A percentile compares a stretch with the other conserved stretches of the same genome.
Evolutionary conservation across 2,329 filamentous ascomycete genomes (phyloP).

Genomic region (Fusarium verticillioides): DNA sequence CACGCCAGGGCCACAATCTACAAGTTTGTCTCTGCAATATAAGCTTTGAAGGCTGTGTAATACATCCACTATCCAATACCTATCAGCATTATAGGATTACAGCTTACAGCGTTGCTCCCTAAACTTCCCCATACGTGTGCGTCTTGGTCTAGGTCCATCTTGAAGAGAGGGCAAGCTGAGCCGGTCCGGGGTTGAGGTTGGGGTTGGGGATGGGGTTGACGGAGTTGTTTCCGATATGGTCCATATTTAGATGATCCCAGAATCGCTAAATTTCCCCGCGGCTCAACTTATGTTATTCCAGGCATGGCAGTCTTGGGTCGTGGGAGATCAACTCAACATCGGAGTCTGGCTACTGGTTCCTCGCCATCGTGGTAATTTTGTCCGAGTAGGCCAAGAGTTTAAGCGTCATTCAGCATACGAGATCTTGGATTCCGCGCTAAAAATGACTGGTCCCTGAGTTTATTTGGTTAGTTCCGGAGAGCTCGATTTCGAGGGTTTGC

Average conservation of each 20-base stretch:
- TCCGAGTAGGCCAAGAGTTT: conserved; percentile 8
- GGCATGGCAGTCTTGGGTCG: too few species aligned
- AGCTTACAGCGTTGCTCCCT: neutral
- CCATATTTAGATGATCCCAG: too few species aligned
- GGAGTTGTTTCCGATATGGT: too few species aligned
- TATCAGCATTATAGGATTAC: neutral
- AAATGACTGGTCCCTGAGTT: neutral
- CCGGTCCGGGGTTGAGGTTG: too few species aligned
- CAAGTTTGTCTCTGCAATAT: neutral
- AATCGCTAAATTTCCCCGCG: too few species aligned
- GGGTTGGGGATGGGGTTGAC: too few species aligned
- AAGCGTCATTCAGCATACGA: neutral
- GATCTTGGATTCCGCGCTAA: neutral
- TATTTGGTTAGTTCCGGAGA: conserved; percentile 30
- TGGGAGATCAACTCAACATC: too few species aligned
- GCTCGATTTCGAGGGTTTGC: neutral
- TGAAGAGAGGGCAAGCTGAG: too few species aligned
- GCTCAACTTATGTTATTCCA: too few species aligned
- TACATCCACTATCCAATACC: neutral
- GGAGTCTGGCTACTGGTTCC: conserved; percentile 2
- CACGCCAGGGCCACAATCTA: neutral
- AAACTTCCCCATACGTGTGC: conserved; percentile 17
- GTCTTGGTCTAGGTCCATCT: conserved; percentile 1
- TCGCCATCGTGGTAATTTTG: conserved; percentile 32
- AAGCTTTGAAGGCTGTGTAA: neutral